A percentile compares a stretch with the other conserved stretches of the same genome.
Evolutionary conservation across 2,329 filamentous ascomycete species (phyloP).

Genomic region (Colletotrichum magnum): DNA sequence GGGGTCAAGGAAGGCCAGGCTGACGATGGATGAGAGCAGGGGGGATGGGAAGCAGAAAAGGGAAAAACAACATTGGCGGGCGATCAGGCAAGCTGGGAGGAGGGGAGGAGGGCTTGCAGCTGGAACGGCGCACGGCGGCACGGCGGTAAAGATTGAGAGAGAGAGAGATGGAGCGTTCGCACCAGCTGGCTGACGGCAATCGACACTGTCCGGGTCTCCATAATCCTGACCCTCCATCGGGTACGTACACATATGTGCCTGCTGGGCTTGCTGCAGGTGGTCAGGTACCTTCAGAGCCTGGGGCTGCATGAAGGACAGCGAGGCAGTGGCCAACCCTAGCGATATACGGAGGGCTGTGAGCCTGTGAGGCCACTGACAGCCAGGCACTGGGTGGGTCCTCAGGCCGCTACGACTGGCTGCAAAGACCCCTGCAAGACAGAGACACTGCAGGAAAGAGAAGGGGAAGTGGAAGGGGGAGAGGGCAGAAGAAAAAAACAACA

Average conservation of each 20-base stretch:
- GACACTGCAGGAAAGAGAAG: not conserved
- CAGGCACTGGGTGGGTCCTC: slow-evolving; percentile 28
- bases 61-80: slow-evolving; percentile 23
- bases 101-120: not conserved
- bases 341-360: slow-evolving; percentile 17
- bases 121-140: slow-evolving; percentile 10
- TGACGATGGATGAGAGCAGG: slow-evolving; percentile 5
- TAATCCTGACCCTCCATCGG: slow-evolving; percentile 21
- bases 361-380: slow-evolving; percentile 26
- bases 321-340: slow-evolving; percentile 33
- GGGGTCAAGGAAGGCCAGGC: not conserved
- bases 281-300: slow-evolving; percentile 22
- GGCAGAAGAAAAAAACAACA: not conserved
- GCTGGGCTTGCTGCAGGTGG: slow-evolving; percentile 29
- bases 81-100: not conserved
- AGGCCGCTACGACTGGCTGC: slow-evolving; percentile 34
- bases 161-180: not conserved
- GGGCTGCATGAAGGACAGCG: slow-evolving; percentile 37
- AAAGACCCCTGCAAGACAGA: slow-evolving; percentile 4
- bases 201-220: slow-evolving; percentile 1
- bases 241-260: slow-evolving; percentile 21
- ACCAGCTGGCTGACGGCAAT: not conserved
- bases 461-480: not conserved
- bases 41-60: not conserved
- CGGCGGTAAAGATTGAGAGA: slow-evolving; percentile 1